Evolutionary conservation across 225 moss, liverwort and hornwort species (phyloP).

Genomic region (Ulota crispa): DNA sequence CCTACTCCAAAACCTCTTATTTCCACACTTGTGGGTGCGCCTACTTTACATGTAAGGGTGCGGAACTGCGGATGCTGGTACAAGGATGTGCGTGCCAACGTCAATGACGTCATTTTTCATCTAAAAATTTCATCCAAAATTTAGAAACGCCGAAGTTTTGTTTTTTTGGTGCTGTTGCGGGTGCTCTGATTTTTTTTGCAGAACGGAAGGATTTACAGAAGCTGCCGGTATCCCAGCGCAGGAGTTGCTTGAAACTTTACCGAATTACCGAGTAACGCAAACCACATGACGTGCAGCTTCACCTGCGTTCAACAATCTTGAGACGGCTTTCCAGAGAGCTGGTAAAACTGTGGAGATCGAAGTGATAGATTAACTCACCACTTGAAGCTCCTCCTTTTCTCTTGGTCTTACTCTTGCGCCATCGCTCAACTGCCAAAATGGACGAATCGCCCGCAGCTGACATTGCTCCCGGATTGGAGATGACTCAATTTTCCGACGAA

Average conservation of each 20-base stretch:
- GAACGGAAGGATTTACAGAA: neutral
- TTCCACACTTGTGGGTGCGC: too few relatives aligned
- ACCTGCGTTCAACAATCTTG: neutral
- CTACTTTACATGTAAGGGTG: too few relatives aligned
- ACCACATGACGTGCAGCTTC: neutral
- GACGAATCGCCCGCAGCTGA: conserved; percentile 17
- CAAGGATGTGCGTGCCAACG: too few relatives aligned
- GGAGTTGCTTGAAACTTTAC: neutral
- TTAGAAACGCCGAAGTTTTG: too few relatives aligned
- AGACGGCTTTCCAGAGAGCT: neutral
- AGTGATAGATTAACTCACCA: neutral
- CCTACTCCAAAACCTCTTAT: too few relatives aligned
- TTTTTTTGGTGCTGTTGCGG: too few relatives aligned
- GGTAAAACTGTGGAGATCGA: neutral
- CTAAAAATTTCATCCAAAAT: too few relatives aligned
- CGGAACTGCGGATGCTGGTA: too few relatives aligned
- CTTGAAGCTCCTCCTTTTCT: neutral
- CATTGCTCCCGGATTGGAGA: conserved; percentile 43
- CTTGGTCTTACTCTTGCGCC: neutral
- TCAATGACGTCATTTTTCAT: too few relatives aligned
- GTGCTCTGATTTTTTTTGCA: too few relatives aligned
- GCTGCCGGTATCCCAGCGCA: neutral
- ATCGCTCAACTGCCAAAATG: conserved; percentile 10
- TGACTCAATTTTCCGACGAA: conserved; percentile 77
- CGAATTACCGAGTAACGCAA: neutral